phyloP scores from a whole-genome alignment of 257 asterid species.

The Anisodus tanguticus region DNA sequence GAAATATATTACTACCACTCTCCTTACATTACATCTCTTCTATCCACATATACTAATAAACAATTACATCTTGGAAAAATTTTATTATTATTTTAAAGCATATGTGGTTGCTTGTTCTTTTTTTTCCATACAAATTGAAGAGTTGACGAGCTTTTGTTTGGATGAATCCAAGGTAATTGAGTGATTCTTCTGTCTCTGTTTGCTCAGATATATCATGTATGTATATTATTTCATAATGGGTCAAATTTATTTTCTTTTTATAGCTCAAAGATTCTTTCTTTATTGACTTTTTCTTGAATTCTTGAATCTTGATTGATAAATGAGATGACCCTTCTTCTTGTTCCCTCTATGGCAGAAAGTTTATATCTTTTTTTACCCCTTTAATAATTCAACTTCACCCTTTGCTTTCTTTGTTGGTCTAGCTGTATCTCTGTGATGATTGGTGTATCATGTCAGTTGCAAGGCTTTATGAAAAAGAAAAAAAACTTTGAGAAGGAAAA shows the following conservation, averaged over 20 bases:
- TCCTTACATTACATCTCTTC: neutral
- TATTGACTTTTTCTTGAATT: neutral
- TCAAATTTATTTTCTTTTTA: neutral
- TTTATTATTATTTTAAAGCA: slow-evolving; percentile 2
- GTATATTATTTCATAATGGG: slow-evolving; percentile 13
- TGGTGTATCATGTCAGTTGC: too few relatives aligned
- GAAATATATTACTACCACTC: neutral
- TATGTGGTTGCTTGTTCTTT: neutral
- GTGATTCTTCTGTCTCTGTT: neutral
- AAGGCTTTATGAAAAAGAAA: too few relatives aligned
- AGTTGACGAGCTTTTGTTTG: slow-evolving; percentile 16
- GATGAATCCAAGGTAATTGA: slow-evolving; percentile 31
- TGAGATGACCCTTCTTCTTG: slow-evolving; percentile 18
- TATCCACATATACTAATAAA: neutral
- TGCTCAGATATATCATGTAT: slow-evolving; percentile 13
- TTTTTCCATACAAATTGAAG: neutral
- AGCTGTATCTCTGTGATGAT: neutral
- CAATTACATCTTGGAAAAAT: neutral
- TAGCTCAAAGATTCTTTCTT: neutral
- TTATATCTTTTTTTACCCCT: neutral
- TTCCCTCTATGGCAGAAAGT: neutral
- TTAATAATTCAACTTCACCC: neutral
- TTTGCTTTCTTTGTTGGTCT: neutral
- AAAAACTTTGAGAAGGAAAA: too few relatives aligned
- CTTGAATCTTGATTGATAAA: neutral